Base-by-base conservation (phyloP, 1,139 yeast genomes). In the Geotrichum australiense region DNA sequence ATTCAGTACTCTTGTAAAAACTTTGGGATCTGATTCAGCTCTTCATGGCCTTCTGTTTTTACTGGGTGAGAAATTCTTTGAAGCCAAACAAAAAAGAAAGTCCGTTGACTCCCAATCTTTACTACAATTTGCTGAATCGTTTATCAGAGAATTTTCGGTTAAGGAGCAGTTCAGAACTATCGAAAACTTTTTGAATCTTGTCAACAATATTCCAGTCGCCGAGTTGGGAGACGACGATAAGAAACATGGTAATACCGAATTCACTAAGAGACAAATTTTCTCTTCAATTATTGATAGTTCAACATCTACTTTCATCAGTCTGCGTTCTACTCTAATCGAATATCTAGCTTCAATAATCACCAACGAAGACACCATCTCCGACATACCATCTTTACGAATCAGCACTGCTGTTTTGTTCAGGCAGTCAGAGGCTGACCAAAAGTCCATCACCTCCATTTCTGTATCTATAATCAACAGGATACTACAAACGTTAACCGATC, bases 31-130 rank as follows among this genome's bases (percentile, higher is more conserved):
- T 37, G 70, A 69, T 10, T 32, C 42, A 37, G 76, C 94, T 1
- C 69, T 89, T 52, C 85, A 83, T 52, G 69, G 83, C 40, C 72
- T 91, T 37, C 63, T 89, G 51, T 80, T 85, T 55, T 70, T 91
- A 53, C 73, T 89, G 54, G 91, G 94, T 35, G 85, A 77, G 54
- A 94, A 85, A 58, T 84, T 74, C 56, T 74, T 80, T 6, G 68
- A 67, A 36, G 70, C 76, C 35, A 62, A 70, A 37, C 57, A 63
- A 26, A 76, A 73, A 53, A 74, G 76, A 52, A 83, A 78, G 57
- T 59, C 67, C 40, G 73, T 76, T 37, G 96, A 85, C 45, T 74
- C 85, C 23, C 71, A 73, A 48, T 68, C 80, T 1, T 64, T 83
- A 35, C 64, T 78, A 44, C 94, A 84, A 50, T 91, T 91, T 59